These are phyloP conservation scores for Penicillium subrubescens DNA, from an alignment of 495 filamentous ascomycete genomes.

Conservation along the genomic window DNA sequence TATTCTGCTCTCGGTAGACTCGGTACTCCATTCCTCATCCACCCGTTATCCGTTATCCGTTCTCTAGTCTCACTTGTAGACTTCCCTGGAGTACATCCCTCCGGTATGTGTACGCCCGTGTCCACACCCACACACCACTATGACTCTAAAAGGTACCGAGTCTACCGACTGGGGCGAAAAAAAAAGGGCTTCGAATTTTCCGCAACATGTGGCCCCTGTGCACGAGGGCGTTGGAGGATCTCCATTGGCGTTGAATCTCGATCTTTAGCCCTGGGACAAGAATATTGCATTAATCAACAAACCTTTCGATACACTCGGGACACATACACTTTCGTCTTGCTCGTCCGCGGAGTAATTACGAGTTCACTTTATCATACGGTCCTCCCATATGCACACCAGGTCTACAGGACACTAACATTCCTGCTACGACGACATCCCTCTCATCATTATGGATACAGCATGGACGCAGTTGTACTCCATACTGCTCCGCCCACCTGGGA, in stretches of 20 bases:
- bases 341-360: background rate
- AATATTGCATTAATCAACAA: background rate
- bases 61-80: background rate
- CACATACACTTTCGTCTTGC: background rate
- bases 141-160: slow-evolving; percentile 6
- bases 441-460: background rate
- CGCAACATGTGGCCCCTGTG: slow-evolving; percentile 23
- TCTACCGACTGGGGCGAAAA: background rate
- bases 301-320: background rate
- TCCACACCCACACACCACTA: background rate
- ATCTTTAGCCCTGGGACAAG: background rate
- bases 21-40: background rate
- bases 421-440: slow-evolving; percentile 2
- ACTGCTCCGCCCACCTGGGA: background rate
- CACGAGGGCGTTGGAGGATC: slow-evolving; percentile 22
- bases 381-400: background rate
- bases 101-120: slow-evolving; percentile 1
- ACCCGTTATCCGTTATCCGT: background rate
- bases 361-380: background rate
- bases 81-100: slow-evolving; percentile 4
- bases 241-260: slow-evolving; percentile 12
- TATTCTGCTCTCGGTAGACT: background rate
- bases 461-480: background rate
- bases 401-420: background rate
- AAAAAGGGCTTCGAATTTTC: slow-evolving; percentile 14